Evolutionary conservation across 768 basidiomycete species (phyloP), one percentile per base, ranked within the genome.

Genomic region (Phlebiopsis flavidoalba): DNA sequence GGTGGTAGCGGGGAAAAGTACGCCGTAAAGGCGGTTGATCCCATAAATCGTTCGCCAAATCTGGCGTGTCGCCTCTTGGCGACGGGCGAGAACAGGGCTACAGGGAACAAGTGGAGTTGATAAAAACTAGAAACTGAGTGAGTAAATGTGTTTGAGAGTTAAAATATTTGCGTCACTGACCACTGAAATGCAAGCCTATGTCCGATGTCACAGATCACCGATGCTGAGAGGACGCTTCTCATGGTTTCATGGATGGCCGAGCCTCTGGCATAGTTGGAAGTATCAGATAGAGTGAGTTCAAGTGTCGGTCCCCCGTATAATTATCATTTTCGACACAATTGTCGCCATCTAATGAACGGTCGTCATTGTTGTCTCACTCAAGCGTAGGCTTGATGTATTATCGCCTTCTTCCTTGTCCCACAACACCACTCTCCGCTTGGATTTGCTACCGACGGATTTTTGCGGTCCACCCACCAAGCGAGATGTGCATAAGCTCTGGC

Each of bases 201-300:
- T 84, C n/a, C 22, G 80, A 90, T 45, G 67, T 89, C 60, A 88
- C n/a, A n/a, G n/a, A 89, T 62, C 77, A n/a, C 84, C 10, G 63
- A 60, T 0, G 82, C 82, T 3, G 70, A 79, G 26, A 75, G 71
- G 14, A 81, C 84, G 0, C 72, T 91, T 2, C 52, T 91, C 33
- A 79, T 91, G 78, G 83, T 91, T n/a, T 0, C 89, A 91, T 65
- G 89, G 89, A 3, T 91, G 89, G 89, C 89, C 89, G 0, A 80
- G 84, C 63, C 70, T 90, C 3, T 91, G 89, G 89, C 86, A 83
- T 57, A 81, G 80, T 19, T 91, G 89, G 89, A 79, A 84, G 37
- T 80, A 79, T 35, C 89, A 91, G 67, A 89, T 91, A 17, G 73
- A 82, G 54, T n/a, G 80, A 83, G 61, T 86, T 91, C 69, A 71